phyloP scores from a whole-genome alignment of 768 basidiomycete genomes.

The Suillus subaureus region DNA sequence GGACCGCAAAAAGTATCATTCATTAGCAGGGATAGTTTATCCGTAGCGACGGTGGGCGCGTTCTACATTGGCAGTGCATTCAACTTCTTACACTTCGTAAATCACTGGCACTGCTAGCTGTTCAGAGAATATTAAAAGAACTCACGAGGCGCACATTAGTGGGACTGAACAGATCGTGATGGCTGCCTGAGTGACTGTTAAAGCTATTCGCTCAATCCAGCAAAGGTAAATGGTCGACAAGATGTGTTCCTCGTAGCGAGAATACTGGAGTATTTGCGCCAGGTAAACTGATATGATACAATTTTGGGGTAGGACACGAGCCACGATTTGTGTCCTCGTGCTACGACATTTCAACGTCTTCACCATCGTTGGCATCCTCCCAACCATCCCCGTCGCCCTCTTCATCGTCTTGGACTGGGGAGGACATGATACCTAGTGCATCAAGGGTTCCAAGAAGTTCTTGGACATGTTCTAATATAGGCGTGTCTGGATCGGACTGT shows the following conservation, averaged over 20 bases:
- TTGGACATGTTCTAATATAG: slow-evolving; percentile 71
- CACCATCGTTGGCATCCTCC: slow-evolving; percentile 63
- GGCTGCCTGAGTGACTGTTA: neutral
- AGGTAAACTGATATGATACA: neutral
- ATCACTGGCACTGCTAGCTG: neutral
- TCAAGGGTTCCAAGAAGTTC: slow-evolving; percentile 76
- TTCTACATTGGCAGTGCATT: neutral
- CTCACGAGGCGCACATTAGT: neutral
- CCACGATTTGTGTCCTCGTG: neutral
- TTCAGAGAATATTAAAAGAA: neutral
- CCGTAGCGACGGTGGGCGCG: neutral
- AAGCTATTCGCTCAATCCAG: neutral
- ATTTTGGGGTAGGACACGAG: neutral
- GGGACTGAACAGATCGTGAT: neutral
- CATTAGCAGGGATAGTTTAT: neutral
- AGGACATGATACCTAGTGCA: slow-evolving; percentile 62
- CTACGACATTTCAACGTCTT: slow-evolving; percentile 60
- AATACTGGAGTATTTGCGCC: neutral
- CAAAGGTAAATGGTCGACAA: neutral
- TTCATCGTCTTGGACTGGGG: slow-evolving; percentile 57
- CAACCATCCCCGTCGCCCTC: slow-evolving; percentile 50
- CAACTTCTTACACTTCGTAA: neutral
- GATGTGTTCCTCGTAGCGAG: neutral
- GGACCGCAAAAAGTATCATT: neutral
- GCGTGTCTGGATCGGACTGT: slow-evolving; percentile 75